These are phyloP conservation scores for Trichosanthes truncata DNA, from an alignment of 306 rosid species.

Conservation along the genomic window DNA sequence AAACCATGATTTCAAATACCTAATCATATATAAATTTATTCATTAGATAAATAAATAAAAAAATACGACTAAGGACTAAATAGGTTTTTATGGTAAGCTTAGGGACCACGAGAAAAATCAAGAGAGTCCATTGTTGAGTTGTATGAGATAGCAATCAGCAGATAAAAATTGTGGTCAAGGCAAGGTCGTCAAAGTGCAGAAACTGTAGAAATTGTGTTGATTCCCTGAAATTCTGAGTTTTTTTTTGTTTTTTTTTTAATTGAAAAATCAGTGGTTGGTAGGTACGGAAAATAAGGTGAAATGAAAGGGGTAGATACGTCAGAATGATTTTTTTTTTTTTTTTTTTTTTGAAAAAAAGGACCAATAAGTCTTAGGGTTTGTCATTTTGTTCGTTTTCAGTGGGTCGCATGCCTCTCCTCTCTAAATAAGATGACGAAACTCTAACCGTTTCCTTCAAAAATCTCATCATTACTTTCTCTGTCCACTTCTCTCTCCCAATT, in stretches of 20 bases:
- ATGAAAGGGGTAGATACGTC: not conserved
- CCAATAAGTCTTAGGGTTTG: not conserved
- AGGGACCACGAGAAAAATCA: not conserved
- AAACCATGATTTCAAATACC: too few relatives aligned
- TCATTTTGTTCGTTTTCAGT: not conserved
- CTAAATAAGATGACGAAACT: not conserved
- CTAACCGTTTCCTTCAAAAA: not conserved
- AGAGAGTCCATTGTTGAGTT: not conserved
- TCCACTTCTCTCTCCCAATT: not conserved
- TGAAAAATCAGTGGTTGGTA: not conserved
- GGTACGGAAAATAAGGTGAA: not conserved
- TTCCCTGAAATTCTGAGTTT: not conserved
- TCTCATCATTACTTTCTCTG: not conserved
- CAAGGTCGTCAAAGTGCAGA: not conserved
- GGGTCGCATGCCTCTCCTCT: not conserved
- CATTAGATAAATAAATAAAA: not conserved
- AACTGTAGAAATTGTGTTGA: not conserved
- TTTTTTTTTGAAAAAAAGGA: not conserved
- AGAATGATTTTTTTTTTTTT: not conserved
- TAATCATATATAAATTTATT: too few relatives aligned
- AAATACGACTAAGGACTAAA: not conserved
- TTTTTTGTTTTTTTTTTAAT: not conserved
- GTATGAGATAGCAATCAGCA: not conserved
- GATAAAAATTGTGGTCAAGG: not conserved
- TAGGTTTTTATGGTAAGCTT: not conserved